phyloP scores from a whole-genome alignment of 1,284 basidiomycete species.

The Porodaedalea pini region DNA sequence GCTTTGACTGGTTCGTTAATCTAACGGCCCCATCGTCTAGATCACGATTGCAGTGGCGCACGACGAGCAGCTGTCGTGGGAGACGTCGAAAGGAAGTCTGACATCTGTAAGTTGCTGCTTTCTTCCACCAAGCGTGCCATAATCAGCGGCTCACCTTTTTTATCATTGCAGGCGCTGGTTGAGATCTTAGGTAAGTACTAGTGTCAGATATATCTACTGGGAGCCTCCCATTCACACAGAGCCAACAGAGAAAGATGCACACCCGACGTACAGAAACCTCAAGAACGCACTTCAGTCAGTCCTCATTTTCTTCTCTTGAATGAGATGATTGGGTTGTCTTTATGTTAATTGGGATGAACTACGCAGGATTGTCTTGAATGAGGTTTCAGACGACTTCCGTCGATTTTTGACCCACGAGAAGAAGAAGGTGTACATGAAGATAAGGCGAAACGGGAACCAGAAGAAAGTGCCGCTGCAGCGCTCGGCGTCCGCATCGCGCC shows the following conservation, averaged over 20 bases:
- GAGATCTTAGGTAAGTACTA: conserved; percentile 7
- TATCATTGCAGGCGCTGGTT: conserved; percentile 2
- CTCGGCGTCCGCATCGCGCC: not conserved
- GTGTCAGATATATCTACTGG: too few relatives aligned
- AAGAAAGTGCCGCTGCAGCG: not conserved
- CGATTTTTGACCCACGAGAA: not conserved
- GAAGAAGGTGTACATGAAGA: not conserved
- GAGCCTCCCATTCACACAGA: not conserved
- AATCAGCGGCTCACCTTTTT: not conserved
- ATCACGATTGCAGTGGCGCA: conserved; percentile 3
- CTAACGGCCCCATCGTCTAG: not conserved
- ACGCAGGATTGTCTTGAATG: not conserved
- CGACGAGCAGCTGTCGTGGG: conserved; percentile 9
- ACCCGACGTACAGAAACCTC: conserved; percentile 7
- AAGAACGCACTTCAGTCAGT: conserved; percentile 3
- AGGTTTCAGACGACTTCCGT: conserved; percentile 6
- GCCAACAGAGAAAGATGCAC: conserved; percentile 7
- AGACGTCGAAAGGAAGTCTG: conserved; percentile 1
- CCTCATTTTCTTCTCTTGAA: not conserved
- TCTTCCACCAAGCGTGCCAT: not conserved
- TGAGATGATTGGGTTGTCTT: not conserved
- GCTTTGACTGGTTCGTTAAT: not conserved
- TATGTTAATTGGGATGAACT: too few relatives aligned
- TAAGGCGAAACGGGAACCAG: not conserved
- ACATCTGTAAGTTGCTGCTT: conserved; percentile 1